Conservation (phyloP, 2,329 filamentous ascomycete genomes). For the Claviceps digitariae region DNA sequence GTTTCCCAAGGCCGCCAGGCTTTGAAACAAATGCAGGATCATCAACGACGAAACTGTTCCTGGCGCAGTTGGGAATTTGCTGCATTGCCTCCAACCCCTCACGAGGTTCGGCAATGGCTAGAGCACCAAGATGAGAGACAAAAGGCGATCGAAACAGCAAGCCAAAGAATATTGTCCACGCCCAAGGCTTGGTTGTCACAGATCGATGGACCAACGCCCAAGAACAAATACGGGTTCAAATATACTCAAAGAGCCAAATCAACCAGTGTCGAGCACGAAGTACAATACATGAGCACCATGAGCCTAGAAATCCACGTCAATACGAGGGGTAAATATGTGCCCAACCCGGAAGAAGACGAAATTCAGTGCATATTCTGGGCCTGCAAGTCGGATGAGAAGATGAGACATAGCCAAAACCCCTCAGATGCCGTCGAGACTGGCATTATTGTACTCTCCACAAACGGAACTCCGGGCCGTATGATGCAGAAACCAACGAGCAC, state of each 20-base stretch:
- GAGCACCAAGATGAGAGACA: constrained; percentile 15
- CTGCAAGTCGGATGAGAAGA: constrained; percentile 56
- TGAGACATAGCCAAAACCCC: constrained; percentile 24
- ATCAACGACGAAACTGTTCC: constrained; percentile 38
- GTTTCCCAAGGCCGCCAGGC: constrained; percentile 34
- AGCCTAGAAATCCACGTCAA: constrained; percentile 88
- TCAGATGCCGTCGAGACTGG: constrained; percentile 46
- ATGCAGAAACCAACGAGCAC: constrained; percentile 48
- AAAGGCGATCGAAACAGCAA: constrained; percentile 10
- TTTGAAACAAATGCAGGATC: constrained; percentile 36
- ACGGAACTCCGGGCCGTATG: constrained; percentile 42
- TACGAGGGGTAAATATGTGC: constrained; percentile 63
- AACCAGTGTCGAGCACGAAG: constrained; percentile 68
- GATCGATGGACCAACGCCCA: constrained; percentile 78
- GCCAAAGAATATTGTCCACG: constrained; percentile 12
- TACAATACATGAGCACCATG: constrained; percentile 94
- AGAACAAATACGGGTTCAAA: constrained; percentile 69
- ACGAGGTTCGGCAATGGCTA: constrained; percentile 60
- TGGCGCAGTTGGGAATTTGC: constrained; percentile 61
- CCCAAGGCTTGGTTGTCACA: constrained; percentile 50
- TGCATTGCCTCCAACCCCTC: constrained; percentile 51
- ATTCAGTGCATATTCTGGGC: constrained; percentile 86
- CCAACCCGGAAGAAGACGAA: constrained; percentile 84
- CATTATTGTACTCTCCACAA: constrained; percentile 56
- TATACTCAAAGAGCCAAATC: constrained; percentile 66